phyloP scores from a whole-genome alignment of 352 stramenopile species.

The Aphanomyces cochlioides region DNA sequence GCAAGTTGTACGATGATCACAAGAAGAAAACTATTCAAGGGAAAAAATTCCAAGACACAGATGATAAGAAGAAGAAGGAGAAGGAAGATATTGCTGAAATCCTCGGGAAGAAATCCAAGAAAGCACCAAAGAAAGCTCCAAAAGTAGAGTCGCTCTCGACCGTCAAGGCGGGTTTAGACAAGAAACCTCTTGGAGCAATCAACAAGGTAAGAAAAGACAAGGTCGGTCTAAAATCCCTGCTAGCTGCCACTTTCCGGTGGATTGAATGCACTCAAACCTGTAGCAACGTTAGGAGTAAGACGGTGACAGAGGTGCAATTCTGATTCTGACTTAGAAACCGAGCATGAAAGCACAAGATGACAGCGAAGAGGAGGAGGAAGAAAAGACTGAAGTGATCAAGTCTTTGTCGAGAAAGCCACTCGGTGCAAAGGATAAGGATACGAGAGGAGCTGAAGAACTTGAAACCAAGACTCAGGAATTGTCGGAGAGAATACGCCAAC shows the following conservation, averaged over 20 bases:
- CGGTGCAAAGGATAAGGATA: slow-evolving; percentile 31
- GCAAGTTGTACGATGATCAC: slow-evolving; percentile 90
- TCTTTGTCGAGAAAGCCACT: slow-evolving; percentile 16
- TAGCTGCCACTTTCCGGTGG: slow-evolving; percentile 4
- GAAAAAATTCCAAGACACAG: slow-evolving; percentile 50
- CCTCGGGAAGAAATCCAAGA: slow-evolving; percentile 57
- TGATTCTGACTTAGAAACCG: background rate
- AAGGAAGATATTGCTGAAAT: slow-evolving; percentile 78
- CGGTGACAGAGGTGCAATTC: too few species aligned
- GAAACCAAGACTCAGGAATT: slow-evolving; percentile 47
- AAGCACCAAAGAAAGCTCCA: slow-evolving; percentile 51
- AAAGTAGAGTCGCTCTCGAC: slow-evolving; percentile 48
- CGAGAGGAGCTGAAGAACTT: slow-evolving; percentile 39
- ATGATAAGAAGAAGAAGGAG: slow-evolving; percentile 74
- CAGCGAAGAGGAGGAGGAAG: slow-evolving; percentile 32
- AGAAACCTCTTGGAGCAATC: slow-evolving; percentile 63
- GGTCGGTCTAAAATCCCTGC: too few species aligned
- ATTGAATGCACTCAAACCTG: slow-evolving; percentile 41
- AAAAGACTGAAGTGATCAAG: slow-evolving; percentile 32
- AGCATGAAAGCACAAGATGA: slow-evolving; percentile 35
- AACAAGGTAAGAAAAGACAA: slow-evolving; percentile 11
- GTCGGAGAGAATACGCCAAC: slow-evolving; percentile 34
- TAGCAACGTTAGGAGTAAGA: slow-evolving; percentile 51
- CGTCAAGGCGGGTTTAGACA: slow-evolving; percentile 52
- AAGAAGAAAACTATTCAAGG: slow-evolving; percentile 64